Evolutionary conservation across 2,329 filamentous ascomycete genomes (phyloP).

Genomic region (Colletotrichum sp.): DNA sequence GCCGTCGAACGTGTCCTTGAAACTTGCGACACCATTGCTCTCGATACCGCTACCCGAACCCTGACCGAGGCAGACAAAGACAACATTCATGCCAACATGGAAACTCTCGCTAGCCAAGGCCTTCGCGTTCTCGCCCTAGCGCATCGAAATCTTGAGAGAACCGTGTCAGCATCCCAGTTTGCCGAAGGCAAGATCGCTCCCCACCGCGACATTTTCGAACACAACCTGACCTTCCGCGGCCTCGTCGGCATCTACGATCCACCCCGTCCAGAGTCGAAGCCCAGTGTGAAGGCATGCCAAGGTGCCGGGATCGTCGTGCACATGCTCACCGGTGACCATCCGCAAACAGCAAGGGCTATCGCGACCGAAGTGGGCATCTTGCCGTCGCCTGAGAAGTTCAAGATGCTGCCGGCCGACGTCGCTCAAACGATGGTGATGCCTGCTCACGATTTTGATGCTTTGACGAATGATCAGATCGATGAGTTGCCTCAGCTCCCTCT

Average conservation of each 20-base stretch:
- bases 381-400: constrained; percentile 48
- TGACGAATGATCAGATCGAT: constrained; percentile 69
- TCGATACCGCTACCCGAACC: constrained; percentile 47
- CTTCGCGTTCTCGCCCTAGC: constrained; percentile 74
- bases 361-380: constrained; percentile 69
- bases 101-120: constrained; percentile 67
- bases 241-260: constrained; percentile 76
- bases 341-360: constrained; percentile 68
- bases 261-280: constrained; percentile 69
- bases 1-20: constrained; percentile 74
- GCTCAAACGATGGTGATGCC: constrained; percentile 69
- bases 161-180: constrained; percentile 45
- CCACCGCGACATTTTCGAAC: constrained; percentile 64
- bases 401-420: constrained; percentile 55
- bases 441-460: constrained; percentile 66
- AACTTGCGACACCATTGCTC: constrained; percentile 60
- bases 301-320: constrained; percentile 68
- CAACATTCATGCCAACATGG: constrained; percentile 71
- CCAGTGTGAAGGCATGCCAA: constrained; percentile 62
- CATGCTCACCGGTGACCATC: constrained; percentile 75
- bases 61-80: constrained; percentile 59
- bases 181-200: constrained; percentile 31
- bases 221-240: constrained; percentile 69
- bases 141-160: constrained; percentile 44
- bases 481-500: constrained; percentile 67